A percentile compares a stretch with the other conserved stretches of the same genome.
phyloP scores from a whole-genome alignment of 2,329 filamentous ascomycete species.

The Akanthomyces uredinophilus region DNA sequence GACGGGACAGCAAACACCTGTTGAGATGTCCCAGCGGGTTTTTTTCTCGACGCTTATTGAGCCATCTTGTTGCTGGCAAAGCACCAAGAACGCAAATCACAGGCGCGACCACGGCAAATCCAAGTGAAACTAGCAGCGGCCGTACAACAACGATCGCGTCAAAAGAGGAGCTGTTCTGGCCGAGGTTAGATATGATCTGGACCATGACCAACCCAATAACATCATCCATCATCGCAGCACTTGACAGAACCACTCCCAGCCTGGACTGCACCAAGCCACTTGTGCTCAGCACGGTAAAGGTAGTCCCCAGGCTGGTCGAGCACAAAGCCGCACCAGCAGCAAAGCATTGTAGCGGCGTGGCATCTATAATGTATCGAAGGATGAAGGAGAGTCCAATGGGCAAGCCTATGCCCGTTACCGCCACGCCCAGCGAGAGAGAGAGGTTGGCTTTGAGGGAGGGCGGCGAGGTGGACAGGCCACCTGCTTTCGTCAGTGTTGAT shows the following conservation, averaged over 20 bases:
- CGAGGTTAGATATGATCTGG: conserved; percentile 66
- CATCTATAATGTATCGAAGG: conserved; percentile 44
- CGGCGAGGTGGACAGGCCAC: conserved; percentile 20
- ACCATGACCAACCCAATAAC: conserved; percentile 74
- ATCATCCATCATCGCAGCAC: conserved; percentile 78
- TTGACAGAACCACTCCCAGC: conserved; percentile 59
- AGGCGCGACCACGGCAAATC: conserved; percentile 44
- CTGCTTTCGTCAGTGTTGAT: background rate
- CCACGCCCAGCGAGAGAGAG: conserved; percentile 55
- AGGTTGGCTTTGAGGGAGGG: conserved; percentile 52
- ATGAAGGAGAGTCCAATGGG: conserved; percentile 64
- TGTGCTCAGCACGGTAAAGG: conserved; percentile 49
- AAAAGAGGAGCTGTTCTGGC: conserved; percentile 19
- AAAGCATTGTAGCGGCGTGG: conserved; percentile 58
- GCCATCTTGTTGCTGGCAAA: conserved; percentile 33
- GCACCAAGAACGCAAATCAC: conserved; percentile 42
- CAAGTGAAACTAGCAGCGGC: conserved; percentile 43
- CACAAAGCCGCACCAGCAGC: conserved; percentile 68
- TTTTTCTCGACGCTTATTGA: conserved; percentile 29
- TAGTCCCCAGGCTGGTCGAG: conserved; percentile 69
- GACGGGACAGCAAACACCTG: conserved; percentile 22
- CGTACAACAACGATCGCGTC: conserved; percentile 36
- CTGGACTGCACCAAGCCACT: conserved; percentile 39
- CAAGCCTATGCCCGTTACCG: conserved; percentile 57
- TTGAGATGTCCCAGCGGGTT: conserved; percentile 21